A percentile compares a stretch with the other conserved stretches of the same genome.
These are phyloP conservation scores for Talaromyces nanjingensis DNA, from an alignment of 495 filamentous ascomycete genomes.

Conservation along the genomic window DNA sequence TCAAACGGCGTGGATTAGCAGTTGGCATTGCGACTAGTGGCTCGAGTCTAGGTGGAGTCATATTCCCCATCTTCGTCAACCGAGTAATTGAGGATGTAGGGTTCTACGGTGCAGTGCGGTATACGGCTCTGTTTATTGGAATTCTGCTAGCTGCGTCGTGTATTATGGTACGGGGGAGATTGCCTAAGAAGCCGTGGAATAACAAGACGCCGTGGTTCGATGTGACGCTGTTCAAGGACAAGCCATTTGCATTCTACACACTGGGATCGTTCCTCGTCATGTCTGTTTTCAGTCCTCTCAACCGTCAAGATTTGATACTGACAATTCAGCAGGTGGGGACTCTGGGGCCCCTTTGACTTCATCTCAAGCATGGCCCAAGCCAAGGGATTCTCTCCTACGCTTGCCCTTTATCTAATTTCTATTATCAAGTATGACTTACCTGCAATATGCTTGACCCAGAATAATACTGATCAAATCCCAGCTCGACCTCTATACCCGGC, in stretches of 20 bases:
- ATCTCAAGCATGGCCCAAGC: conserved; percentile 18
- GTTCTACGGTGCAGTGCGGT: conserved; percentile 18
- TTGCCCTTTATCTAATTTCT: conserved; percentile 26
- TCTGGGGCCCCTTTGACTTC: conserved; percentile 26
- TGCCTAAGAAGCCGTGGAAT: conserved; percentile 25
- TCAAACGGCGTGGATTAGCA: conserved; percentile 24
- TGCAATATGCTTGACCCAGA: background rate
- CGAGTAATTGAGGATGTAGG: conserved; percentile 15
- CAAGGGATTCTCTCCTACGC: conserved; percentile 14
- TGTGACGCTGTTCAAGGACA: conserved; percentile 20
- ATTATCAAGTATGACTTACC: conserved; percentile 20
- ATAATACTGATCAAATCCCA: conserved; percentile 10
- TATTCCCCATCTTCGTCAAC: conserved; percentile 27
- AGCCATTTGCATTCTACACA: conserved; percentile 21
- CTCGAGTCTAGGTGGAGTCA: conserved; percentile 27
- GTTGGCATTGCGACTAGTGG: conserved; percentile 24
- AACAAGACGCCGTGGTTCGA: conserved; percentile 22
- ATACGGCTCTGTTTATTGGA: conserved; percentile 26
- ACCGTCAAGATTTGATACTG: background rate
- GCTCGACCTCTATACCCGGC: conserved; percentile 31
- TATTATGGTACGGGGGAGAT: conserved; percentile 16
- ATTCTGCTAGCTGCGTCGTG: conserved; percentile 17
- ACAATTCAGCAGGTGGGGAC: conserved; percentile 18
- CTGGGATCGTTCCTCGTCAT: conserved; percentile 22
- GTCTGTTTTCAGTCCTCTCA: conserved; percentile 6